Percentiles rank a stretch among this genome's conserved stretches.
Conservation (phyloP, 169 alveolate species). For the Plasmodium knowlesi region DNA sequence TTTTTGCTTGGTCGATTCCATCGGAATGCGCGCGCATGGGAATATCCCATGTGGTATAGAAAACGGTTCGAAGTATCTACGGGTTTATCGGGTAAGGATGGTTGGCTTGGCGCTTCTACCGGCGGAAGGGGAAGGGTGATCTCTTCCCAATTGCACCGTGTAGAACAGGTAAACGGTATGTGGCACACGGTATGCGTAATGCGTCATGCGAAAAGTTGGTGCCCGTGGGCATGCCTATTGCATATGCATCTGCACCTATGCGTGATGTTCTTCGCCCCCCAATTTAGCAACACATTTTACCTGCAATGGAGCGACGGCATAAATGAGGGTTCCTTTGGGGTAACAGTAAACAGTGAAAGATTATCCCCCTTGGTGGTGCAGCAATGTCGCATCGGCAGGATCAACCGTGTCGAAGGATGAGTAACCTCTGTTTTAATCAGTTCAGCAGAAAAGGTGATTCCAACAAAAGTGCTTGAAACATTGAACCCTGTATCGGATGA, state of each 20-base stretch:
- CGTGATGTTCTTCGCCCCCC: not conserved
- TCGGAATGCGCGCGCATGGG: not conserved
- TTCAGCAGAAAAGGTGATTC: not conserved
- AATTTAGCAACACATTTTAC: not conserved
- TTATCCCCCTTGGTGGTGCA: not conserved
- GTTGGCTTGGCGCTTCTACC: not conserved
- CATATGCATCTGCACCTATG: not conserved
- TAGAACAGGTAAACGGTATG: not conserved
- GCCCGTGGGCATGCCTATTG: not conserved
- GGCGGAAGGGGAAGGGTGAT: not conserved
- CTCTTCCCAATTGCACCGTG: not conserved
- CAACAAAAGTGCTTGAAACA: not conserved
- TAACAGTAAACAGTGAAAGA: not conserved
- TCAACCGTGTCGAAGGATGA: not conserved
- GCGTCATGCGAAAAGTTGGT: not conserved
- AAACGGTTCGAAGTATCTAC: not conserved
- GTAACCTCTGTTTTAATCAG: not conserved
- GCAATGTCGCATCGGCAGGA: not conserved
- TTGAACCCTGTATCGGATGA: not conserved
- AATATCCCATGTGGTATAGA: not conserved
- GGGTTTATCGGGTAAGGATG: not conserved
- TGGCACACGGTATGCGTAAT: not conserved
- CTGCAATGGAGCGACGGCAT: not conserved
- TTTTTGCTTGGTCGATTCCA: not conserved
- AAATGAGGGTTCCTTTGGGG: not conserved